These are phyloP conservation scores for Fusarium vanettenii DNA, from an alignment of 2,329 filamentous ascomycete genomes.

Conservation along the genomic window DNA sequence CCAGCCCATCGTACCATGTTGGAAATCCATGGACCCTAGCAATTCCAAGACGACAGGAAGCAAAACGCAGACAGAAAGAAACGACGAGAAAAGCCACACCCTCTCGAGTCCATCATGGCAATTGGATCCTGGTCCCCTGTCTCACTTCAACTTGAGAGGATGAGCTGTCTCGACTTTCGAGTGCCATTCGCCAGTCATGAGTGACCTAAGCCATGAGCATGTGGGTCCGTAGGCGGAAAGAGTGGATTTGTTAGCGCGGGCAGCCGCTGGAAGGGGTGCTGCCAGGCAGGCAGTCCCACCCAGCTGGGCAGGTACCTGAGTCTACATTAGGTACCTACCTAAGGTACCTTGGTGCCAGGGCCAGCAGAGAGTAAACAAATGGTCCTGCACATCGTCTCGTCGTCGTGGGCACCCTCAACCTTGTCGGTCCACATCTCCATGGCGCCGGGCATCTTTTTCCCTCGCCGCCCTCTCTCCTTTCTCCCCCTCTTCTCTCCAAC, in stretches of 20 bases:
- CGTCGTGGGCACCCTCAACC: neutral
- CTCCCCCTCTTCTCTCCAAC: conserved; percentile 21
- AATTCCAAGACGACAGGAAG: neutral
- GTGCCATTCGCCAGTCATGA: conserved; percentile 20
- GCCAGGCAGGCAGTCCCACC: neutral
- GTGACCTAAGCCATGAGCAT: no score
- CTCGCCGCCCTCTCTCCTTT: conserved; percentile 10
- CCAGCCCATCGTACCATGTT: conserved; percentile 13
- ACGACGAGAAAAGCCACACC: conserved; percentile 1
- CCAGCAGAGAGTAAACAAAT: conserved; percentile 37
- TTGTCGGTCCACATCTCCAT: conserved; percentile 15
- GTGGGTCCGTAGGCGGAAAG: neutral
- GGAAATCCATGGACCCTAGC: neutral
- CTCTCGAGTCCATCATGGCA: conserved; percentile 11
- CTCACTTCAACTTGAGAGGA: conserved; percentile 29
- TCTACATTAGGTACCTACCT: no score
- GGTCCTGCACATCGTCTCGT: neutral
- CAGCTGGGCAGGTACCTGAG: neutral
- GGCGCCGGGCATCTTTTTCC: conserved; percentile 26
- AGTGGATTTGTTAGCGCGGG: neutral
- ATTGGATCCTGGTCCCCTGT: conserved; percentile 35
- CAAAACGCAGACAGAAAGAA: neutral
- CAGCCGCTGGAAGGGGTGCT: neutral
- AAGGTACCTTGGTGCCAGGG: no score
- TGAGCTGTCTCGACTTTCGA: conserved; percentile 10